These are phyloP conservation scores for Amanita exitialis DNA, from an alignment of 768 basidiomycete genomes.

Conservation along the genomic window DNA sequence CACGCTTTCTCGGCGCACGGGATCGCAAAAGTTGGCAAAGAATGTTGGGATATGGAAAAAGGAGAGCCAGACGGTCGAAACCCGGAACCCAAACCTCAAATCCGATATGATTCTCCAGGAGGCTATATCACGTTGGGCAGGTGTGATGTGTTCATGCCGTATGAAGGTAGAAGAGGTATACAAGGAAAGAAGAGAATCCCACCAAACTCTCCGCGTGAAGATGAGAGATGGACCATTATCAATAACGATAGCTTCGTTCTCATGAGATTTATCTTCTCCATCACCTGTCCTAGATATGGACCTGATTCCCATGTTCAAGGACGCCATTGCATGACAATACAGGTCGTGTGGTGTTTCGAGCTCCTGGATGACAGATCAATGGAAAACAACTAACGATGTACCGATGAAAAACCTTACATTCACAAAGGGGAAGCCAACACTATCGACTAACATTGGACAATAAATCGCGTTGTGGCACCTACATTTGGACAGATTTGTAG, in stretches of 20 bases:
- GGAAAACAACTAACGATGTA: too few species aligned
- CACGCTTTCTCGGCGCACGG: conserved; percentile 39
- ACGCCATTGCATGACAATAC: conserved; percentile 11
- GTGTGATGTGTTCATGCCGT: conserved; percentile 22
- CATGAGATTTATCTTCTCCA: conserved; percentile 14
- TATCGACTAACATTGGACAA: neutral
- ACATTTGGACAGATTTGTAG: neutral
- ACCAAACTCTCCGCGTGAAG: conserved; percentile 70
- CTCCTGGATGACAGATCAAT: neutral
- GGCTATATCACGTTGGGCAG: conserved; percentile 35
- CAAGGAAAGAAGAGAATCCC: conserved; percentile 56
- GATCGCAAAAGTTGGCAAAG: conserved; percentile 47
- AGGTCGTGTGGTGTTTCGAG: neutral
- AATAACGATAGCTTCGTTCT: conserved; percentile 21
- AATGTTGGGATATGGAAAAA: conserved; percentile 68
- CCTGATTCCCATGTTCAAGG: conserved; percentile 7
- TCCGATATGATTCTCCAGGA: conserved; percentile 39
- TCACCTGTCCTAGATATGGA: conserved; percentile 23
- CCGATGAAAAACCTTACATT: neutral
- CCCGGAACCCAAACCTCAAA: conserved; percentile 53
- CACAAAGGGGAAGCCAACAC: neutral
- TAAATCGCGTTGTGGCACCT: neutral
- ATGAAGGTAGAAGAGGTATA: conserved; percentile 33
- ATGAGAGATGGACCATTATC: conserved; percentile 48
- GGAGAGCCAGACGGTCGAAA: conserved; percentile 63